These are phyloP conservation scores for Fusarium sp. DNA, from an alignment of 2,329 filamentous ascomycete genomes.

Conservation along the genomic window DNA sequence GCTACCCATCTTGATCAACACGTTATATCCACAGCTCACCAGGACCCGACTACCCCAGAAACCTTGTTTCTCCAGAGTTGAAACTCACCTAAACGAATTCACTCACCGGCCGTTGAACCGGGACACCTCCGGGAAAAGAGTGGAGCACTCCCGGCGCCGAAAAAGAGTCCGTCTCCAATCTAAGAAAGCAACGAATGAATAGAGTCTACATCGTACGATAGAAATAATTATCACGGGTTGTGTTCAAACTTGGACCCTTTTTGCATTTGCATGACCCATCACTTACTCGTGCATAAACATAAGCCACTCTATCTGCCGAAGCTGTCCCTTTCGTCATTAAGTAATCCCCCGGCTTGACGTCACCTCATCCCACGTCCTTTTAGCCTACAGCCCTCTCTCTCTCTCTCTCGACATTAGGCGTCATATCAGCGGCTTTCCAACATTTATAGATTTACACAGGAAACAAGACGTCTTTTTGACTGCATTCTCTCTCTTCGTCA, in stretches of 20 bases:
- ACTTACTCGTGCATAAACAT: not conserved
- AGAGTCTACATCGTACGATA: not conserved
- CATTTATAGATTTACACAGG: not conserved
- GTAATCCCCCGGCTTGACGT: conserved; percentile 42
- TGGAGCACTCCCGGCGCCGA: not conserved
- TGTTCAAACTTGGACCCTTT: not conserved
- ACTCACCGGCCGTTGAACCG: not conserved
- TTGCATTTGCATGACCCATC: not conserved
- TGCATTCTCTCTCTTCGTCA: not conserved
- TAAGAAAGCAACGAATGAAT: not conserved
- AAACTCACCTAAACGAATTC: not conserved
- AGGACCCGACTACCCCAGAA: not conserved
- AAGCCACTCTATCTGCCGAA: conserved; percentile 13
- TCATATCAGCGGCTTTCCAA: conserved; percentile 4
- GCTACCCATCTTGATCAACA: not conserved
- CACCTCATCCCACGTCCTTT: conserved; percentile 40
- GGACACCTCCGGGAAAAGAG: not conserved
- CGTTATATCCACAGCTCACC: not conserved
- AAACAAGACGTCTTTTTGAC: not conserved
- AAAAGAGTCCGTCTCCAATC: not conserved
- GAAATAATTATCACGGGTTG: not conserved
- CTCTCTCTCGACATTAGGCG: not conserved
- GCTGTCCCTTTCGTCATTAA: conserved; percentile 24
- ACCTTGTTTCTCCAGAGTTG: not conserved
- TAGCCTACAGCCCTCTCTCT: not conserved